Percentiles rank a stretch among this genome's conserved stretches.
These are phyloP conservation scores for Botryococcus braunii DNA, from an alignment of 163 green algal species.

Conservation along the genomic window DNA sequence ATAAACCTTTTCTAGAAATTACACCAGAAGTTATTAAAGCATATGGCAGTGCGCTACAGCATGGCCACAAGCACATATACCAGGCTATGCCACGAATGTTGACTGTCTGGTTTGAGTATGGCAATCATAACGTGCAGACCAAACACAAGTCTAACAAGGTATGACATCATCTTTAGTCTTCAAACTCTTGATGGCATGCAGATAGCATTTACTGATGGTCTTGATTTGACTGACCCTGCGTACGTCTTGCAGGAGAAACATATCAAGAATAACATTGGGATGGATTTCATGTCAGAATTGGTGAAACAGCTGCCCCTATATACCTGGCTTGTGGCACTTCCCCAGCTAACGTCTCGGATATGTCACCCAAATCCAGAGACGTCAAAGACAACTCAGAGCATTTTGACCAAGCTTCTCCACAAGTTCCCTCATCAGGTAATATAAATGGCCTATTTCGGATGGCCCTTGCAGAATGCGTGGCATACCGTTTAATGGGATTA, in stretches of 20 bases:
- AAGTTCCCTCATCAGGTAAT: slow-evolving; percentile 51
- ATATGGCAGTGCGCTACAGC: slow-evolving; percentile 61
- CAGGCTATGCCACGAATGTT: slow-evolving; percentile 85
- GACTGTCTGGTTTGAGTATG: slow-evolving; percentile 91
- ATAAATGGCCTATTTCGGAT: no score
- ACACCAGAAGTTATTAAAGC: slow-evolving; percentile 57
- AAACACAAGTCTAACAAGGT: no score
- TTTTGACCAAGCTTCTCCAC: slow-evolving; percentile 44
- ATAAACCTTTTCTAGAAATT: slow-evolving; percentile 53
- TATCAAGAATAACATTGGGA: slow-evolving; percentile 7
- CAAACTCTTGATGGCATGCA: no score
- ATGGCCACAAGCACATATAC: slow-evolving; percentile 62
- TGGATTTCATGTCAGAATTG: slow-evolving; percentile 9
- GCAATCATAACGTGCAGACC: no score
- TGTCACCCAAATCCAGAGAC: slow-evolving; percentile 67
- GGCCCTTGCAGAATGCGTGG: no score
- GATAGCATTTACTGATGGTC: no score
- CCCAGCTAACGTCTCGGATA: slow-evolving; percentile 87
- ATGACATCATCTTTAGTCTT: no score
- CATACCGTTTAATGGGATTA: no score
- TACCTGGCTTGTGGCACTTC: slow-evolving; percentile 68
- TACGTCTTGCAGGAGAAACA: slow-evolving; percentile 14
- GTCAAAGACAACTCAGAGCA: slow-evolving; percentile 32
- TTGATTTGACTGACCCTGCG: no score
- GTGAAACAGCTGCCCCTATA: slow-evolving; percentile 23